These are phyloP conservation scores for Viola odorata DNA, from an alignment of 345 rosid genomes.

Conservation along the genomic window DNA sequence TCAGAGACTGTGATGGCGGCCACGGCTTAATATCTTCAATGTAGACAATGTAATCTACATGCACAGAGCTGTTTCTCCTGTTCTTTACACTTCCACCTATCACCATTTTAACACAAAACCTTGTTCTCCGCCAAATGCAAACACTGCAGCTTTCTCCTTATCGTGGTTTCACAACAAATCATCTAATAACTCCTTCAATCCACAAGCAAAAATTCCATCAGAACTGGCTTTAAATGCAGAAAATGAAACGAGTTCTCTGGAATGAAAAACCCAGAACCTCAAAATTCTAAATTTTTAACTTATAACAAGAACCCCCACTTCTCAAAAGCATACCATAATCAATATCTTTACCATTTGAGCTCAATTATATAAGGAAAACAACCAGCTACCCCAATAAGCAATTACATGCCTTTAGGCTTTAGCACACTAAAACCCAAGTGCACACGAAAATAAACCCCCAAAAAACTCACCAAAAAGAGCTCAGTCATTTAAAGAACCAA, in stretches of 20 bases:
- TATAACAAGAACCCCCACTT: too few relatives aligned
- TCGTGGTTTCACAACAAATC: constrained; percentile 2
- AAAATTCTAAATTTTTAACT: too few relatives aligned
- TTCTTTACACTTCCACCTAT: constrained; percentile 57
- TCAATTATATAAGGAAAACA: too few relatives aligned
- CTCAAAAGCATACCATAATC: too few relatives aligned
- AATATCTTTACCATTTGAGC: too few relatives aligned
- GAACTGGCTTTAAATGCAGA: too few relatives aligned
- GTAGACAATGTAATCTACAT: constrained; percentile 55
- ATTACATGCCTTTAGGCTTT: too few relatives aligned
- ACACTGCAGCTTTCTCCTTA: not conserved
- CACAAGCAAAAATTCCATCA: too few relatives aligned
- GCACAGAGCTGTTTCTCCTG: constrained; percentile 45
- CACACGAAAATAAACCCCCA: too few relatives aligned
- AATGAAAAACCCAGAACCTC: not conserved
- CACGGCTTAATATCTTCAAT: constrained; percentile 87
- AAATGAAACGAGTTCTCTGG: too few relatives aligned
- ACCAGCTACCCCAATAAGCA: too few relatives aligned
- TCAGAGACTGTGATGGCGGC: constrained; percentile 94
- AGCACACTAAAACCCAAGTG: not conserved
- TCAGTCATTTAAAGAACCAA: constrained; percentile 1
- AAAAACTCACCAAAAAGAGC: too few relatives aligned
- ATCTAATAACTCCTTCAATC: not conserved
- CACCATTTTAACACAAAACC: constrained; percentile 45
- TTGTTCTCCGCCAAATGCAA: constrained; percentile 9